Evolutionary conservation across 2,329 filamentous ascomycete species (phyloP), one percentile per base, ranked within the genome.

Genomic region (Drechslera avenae): DNA sequence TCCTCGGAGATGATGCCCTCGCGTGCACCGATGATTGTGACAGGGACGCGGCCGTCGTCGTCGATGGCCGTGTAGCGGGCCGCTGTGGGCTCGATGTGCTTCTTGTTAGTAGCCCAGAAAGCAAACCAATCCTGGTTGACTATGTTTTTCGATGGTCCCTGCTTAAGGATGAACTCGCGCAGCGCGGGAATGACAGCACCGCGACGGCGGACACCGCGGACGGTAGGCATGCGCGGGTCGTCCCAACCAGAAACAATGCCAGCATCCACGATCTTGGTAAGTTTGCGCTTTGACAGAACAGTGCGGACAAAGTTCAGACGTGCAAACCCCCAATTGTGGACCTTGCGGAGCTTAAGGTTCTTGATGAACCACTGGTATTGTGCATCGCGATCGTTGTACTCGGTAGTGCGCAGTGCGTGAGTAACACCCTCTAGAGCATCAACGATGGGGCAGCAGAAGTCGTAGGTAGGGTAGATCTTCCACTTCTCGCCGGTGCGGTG

Each of bases 401-500:
- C 90, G 62, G 89, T 93, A 1, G 90, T 91, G 62, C 90, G 83
- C 50, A 94, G 81, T 6, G 90, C 90, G 69, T 93, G 90, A 2
- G 90, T 94, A 46, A 94, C 86, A 33, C 90, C 90, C 78, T 94
- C 89, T 60, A 90, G 75, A 54, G 85, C 85, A 75, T 94, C 90
- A 52, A 94, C 86, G 17, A 93, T 85, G 13, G 90, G 90, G 75
- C 88, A 91, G 57, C 89, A 89, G 69, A 93, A 90, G 73, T 94
- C 90, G 78, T 94, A 94, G 58, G 88, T 93, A 28, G 89, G 89
- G 75, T 93, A 93, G 69, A 91, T 87, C 77, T 92, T 93, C 88
- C 89, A 93, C 55, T 81, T 85, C 50, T 79, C 83, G 26, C 89
- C 89, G 1, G 90, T 94, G 62, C 90, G 86, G 78, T 94, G 90